A percentile compares a stretch with the other conserved stretches of the same genome.
Evolutionary conservation across 2,329 filamentous ascomycete genomes (phyloP).

Genomic region (Calonectria hongkongensis): DNA sequence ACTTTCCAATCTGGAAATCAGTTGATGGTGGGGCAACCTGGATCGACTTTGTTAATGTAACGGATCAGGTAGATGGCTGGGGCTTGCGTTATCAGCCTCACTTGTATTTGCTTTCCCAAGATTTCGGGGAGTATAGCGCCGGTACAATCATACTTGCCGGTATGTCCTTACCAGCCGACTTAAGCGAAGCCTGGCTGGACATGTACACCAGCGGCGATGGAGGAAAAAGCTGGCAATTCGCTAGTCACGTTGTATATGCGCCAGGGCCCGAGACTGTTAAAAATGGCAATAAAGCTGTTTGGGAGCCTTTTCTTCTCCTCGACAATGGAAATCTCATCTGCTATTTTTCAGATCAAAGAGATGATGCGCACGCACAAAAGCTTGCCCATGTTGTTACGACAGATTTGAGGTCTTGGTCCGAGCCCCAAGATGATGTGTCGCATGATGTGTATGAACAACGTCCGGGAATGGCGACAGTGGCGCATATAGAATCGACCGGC

Average conservation of each 20-base stretch:
- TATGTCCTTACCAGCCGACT: slow-evolving; percentile 11
- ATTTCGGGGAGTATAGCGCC: slow-evolving; percentile 73
- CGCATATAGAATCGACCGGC: slow-evolving; percentile 15
- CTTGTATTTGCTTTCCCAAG: slow-evolving; percentile 76
- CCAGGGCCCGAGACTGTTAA: slow-evolving; percentile 31
- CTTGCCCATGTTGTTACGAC: slow-evolving; percentile 77
- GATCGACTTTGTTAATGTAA: slow-evolving; percentile 76
- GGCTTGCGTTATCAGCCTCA: slow-evolving; percentile 83
- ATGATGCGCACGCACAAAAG: slow-evolving; percentile 40
- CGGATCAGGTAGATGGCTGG: slow-evolving; percentile 77
- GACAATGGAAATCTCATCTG: slow-evolving; percentile 34
- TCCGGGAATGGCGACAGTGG: slow-evolving; percentile 41
- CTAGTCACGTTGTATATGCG: slow-evolving; percentile 39
- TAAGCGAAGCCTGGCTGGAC: slow-evolving; percentile 41
- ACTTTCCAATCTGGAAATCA: slow-evolving; percentile 72
- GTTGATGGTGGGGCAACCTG: slow-evolving; percentile 74
- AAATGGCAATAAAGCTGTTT: slow-evolving; percentile 36
- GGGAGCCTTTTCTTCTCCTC: slow-evolving; percentile 44
- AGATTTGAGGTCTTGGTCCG: slow-evolving; percentile 77
- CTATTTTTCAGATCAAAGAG: slow-evolving; percentile 42
- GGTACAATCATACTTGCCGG: slow-evolving; percentile 44
- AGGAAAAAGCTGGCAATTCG: slow-evolving; percentile 40
- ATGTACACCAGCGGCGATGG: slow-evolving; percentile 38
- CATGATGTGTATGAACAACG: slow-evolving; percentile 60
- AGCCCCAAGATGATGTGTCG: slow-evolving; percentile 74